Evolutionary conservation across 1,284 basidiomycete genomes (phyloP).

Genomic region (Termitomyces sp.): DNA sequence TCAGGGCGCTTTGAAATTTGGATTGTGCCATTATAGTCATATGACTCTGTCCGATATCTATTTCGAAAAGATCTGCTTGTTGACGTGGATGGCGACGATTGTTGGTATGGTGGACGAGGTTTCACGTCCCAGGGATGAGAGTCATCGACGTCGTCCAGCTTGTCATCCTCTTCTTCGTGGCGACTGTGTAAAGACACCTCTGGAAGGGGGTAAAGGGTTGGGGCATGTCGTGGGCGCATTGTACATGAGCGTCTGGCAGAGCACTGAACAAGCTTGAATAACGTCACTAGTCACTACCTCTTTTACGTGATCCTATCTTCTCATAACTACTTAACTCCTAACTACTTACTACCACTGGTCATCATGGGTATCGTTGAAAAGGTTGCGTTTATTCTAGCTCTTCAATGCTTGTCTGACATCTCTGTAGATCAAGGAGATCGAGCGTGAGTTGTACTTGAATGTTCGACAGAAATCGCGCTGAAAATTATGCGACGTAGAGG

Average conservation of each 20-base stretch:
- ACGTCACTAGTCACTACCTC: constrained; percentile 1
- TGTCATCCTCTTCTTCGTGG: constrained; percentile 39
- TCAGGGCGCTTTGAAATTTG: constrained; percentile 50
- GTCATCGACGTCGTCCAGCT: constrained; percentile 17
- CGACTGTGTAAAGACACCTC: constrained; percentile 49
- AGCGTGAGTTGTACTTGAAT: constrained; percentile 52
- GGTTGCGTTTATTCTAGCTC: constrained; percentile 32
- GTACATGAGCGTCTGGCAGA: not conserved
- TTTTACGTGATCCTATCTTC: constrained; percentile 13
- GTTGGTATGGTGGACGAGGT: constrained; percentile 24
- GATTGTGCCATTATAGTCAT: constrained; percentile 18
- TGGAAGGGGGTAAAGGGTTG: constrained; percentile 61
- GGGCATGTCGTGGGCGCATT: constrained; percentile 41
- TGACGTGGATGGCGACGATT: constrained; percentile 26
- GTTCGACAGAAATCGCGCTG: not conserved
- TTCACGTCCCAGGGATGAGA: constrained; percentile 26
- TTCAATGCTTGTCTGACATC: not conserved
- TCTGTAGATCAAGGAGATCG: constrained; percentile 84
- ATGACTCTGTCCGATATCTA: constrained; percentile 27
- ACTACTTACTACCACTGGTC: constrained; percentile 9
- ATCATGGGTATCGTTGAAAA: constrained; percentile 90
- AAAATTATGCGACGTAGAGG: constrained; percentile 50
- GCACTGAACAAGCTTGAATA: not conserved
- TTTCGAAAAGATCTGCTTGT: constrained; percentile 28
- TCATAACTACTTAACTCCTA: constrained; percentile 1